Percentiles rank a stretch among this genome's conserved stretches.
Evolutionary conservation across 202 grass and related monocot genomes (phyloP).

Genomic region (Zizania palustris): DNA sequence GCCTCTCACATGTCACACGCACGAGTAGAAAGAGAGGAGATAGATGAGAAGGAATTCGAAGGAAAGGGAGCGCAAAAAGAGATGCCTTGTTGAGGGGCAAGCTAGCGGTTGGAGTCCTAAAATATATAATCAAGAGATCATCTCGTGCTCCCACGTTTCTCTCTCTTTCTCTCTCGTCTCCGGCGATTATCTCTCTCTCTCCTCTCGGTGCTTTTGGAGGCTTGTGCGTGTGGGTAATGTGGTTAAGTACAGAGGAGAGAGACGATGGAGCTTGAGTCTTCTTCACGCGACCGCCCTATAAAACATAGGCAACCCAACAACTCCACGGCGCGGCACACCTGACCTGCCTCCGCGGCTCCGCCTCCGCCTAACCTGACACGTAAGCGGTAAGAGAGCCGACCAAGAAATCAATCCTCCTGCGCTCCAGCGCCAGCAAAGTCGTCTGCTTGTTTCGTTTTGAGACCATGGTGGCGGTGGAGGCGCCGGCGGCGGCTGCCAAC

Average conservation of each 20-base stretch:
- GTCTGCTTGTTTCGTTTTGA: not conserved
- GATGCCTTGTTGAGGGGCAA: no score
- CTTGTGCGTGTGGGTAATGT: not conserved
- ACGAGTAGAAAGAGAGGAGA: no score
- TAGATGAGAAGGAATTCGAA: no score
- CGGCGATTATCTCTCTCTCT: not conserved
- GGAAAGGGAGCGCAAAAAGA: no score
- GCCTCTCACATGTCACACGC: no score
- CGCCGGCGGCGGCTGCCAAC: not conserved
- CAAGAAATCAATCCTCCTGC: not conserved
- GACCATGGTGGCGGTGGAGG: no score
- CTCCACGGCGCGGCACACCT: not conserved
- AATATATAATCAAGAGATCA: not conserved
- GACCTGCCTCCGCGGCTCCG: no score
- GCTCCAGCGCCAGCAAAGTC: not conserved
- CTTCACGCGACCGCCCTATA: slow-evolving; percentile 60
- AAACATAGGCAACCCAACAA: slow-evolving; percentile 3
- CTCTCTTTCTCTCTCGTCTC: no score
- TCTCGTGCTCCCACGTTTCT: not conserved
- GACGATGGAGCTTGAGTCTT: slow-evolving; percentile 43
- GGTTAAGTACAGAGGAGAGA: not conserved
- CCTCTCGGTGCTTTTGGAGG: not conserved
- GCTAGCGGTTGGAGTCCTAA: no score
- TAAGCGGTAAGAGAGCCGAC: not conserved
- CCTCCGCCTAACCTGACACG: not conserved